phyloP scores from a whole-genome alignment of 148 eudicot species.

The Amaranthus palmeri region DNA sequence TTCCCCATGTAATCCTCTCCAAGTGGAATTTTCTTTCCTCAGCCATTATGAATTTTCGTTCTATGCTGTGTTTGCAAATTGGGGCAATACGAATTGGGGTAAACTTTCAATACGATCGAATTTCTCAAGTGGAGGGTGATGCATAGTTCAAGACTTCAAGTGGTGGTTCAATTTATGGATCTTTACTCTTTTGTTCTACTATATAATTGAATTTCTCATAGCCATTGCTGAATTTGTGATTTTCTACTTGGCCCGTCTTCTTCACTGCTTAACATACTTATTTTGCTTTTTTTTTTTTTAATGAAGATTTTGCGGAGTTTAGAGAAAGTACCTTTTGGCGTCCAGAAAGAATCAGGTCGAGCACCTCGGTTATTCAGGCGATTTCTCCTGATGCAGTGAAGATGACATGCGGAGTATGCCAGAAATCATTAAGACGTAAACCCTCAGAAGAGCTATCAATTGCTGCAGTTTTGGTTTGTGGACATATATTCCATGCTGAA shows the following conservation, averaged over 20 bases:
- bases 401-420: conserved; percentile 59
- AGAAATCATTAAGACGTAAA: conserved; percentile 47
- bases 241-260: background rate
- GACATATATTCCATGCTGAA: conserved; percentile 76
- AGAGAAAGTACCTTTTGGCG: conserved; percentile 34
- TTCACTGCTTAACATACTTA: background rate
- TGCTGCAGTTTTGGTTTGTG: conserved; percentile 77
- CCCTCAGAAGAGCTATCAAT: conserved; percentile 50
- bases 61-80: too few relatives aligned
- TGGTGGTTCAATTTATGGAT: too few relatives aligned
- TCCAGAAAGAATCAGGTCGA: conserved; percentile 53
- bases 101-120: too few relatives aligned
- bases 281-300: background rate
- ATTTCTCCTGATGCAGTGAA: conserved; percentile 30
- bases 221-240: background rate
- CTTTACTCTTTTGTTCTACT: too few relatives aligned
- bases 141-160: too few relatives aligned
- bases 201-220: background rate
- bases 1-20: too few relatives aligned
- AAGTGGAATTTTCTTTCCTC: too few relatives aligned
- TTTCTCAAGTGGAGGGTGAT: too few relatives aligned
- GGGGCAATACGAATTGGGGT: too few relatives aligned
- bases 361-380: conserved; percentile 28
- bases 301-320: conserved; percentile 39
- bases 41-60: too few relatives aligned